Evolutionary conservation across 2,329 filamentous ascomycete genomes (phyloP).

Genomic region (Tolypocladium amazonense): DNA sequence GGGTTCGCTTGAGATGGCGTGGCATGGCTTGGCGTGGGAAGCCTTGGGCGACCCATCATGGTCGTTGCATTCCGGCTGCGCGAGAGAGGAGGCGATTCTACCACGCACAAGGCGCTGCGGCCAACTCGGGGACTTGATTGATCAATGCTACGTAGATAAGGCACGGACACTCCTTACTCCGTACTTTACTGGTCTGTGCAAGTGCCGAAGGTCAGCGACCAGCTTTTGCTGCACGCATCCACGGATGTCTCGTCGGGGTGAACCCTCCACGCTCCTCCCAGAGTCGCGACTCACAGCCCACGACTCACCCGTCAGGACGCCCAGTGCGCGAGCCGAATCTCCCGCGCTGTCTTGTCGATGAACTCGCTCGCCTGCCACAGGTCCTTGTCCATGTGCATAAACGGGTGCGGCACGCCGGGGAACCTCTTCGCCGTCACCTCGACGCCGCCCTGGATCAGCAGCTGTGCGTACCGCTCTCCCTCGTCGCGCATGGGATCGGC

Average conservation of each 20-base stretch:
- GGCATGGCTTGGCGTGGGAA: background rate
- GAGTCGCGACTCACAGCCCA: background rate
- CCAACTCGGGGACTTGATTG: background rate
- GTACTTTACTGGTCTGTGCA: background rate
- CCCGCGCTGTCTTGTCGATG: slow-evolving; percentile 19
- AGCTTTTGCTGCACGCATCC: background rate
- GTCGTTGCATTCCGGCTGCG: background rate
- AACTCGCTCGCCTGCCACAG: slow-evolving; percentile 24
- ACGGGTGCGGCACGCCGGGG: slow-evolving; percentile 35
- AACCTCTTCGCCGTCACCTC: slow-evolving; percentile 35
- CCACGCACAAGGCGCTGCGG: no score
- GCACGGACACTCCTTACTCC: background rate
- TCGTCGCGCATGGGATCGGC: slow-evolving; percentile 37
- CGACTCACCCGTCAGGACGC: background rate
- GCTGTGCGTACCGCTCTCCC: slow-evolving; percentile 33
- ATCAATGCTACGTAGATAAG: background rate
- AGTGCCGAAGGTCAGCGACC: background rate
- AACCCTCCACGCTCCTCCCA: background rate
- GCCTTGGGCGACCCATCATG: background rate
- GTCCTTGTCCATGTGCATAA: slow-evolving; percentile 35
- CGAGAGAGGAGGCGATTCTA: background rate
- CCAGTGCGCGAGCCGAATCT: slow-evolving; percentile 17
- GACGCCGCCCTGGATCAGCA: slow-evolving; percentile 30
- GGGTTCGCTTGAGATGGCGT: background rate
- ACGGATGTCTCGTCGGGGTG: background rate